Conservation (phyloP, 1,139 yeast species). For the Geotrichum phurueaensis region DNA sequence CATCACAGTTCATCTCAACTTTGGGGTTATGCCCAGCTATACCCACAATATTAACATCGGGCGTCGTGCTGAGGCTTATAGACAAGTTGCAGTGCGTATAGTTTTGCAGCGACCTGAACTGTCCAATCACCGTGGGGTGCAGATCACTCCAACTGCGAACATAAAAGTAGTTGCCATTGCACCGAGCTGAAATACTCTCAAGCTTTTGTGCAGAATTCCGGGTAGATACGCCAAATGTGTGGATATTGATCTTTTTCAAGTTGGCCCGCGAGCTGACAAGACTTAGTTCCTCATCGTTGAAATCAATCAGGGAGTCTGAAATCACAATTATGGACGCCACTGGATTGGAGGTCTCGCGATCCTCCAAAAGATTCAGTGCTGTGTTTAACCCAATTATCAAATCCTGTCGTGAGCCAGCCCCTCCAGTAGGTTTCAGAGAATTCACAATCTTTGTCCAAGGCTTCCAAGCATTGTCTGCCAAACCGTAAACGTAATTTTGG, state of each 20-base stretch:
- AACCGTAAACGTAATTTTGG: slow-evolving; percentile 10
- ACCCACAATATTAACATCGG: slow-evolving; percentile 17
- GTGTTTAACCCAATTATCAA: slow-evolving; percentile 15
- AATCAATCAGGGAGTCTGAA: slow-evolving; percentile 16
- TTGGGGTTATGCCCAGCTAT: slow-evolving; percentile 14
- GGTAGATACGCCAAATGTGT: slow-evolving; percentile 17
- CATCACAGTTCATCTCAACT: not conserved
- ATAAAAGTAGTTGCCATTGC: slow-evolving; percentile 17
- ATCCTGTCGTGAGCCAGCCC: slow-evolving; percentile 17
- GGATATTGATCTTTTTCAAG: slow-evolving; percentile 9
- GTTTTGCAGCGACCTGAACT: slow-evolving; percentile 10
- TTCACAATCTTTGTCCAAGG: slow-evolving; percentile 18
- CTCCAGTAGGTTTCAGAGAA: slow-evolving; percentile 17
- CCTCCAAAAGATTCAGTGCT: slow-evolving; percentile 12
- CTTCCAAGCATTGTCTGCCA: slow-evolving; percentile 17
- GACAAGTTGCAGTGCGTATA: slow-evolving; percentile 19
- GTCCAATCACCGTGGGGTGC: slow-evolving; percentile 8
- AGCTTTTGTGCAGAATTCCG: slow-evolving; percentile 16
- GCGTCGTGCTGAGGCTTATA: slow-evolving; percentile 18
- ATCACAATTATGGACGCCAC: slow-evolving; percentile 18
- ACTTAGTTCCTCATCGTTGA: not conserved
- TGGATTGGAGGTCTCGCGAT: slow-evolving; percentile 16
- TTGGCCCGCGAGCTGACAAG: slow-evolving; percentile 1
- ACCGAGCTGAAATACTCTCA: slow-evolving; percentile 7
- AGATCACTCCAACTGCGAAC: slow-evolving; percentile 18